Evolutionary conservation across 164 flowering plant genomes (phyloP).

Genomic region (Liriodendron chinense): DNA sequence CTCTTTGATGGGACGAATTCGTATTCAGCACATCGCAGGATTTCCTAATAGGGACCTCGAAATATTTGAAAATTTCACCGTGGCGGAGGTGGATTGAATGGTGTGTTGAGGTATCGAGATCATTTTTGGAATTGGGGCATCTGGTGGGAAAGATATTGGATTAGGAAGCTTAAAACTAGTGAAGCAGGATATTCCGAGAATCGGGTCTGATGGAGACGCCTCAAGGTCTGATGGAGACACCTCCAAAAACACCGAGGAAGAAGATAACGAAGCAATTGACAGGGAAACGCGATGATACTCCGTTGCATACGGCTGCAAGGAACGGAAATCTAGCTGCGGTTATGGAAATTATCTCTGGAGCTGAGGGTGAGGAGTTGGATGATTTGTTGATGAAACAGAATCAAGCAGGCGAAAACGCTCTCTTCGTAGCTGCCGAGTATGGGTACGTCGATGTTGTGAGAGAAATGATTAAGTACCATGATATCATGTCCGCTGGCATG

Average conservation of each 20-base stretch:
- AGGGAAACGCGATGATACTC: slow-evolving; percentile 71
- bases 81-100: too few relatives aligned
- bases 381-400: slow-evolving; percentile 64
- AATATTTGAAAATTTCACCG: too few relatives aligned
- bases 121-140: neutral
- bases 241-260: slow-evolving; percentile 36
- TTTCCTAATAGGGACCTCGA: too few relatives aligned
- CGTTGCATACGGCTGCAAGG: slow-evolving; percentile 72
- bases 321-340: slow-evolving; percentile 51
- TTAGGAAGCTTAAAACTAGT: neutral
- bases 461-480: slow-evolving; percentile 74
- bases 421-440: slow-evolving; percentile 85
- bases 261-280: slow-evolving; percentile 83
- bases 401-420: slow-evolving; percentile 80
- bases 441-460: slow-evolving; percentile 72
- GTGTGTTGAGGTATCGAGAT: too few relatives aligned
- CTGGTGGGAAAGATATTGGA: neutral
- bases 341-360: slow-evolving; percentile 34
- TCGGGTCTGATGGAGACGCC: slow-evolving; percentile 37
- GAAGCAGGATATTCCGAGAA: neutral
- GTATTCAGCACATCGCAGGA: too few relatives aligned
- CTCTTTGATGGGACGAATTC: too few relatives aligned
- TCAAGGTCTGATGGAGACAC: slow-evolving; percentile 48
- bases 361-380: slow-evolving; percentile 47
- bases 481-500: slow-evolving; percentile 60